Base-by-base conservation (phyloP, 2,329 filamentous ascomycete genomes). In the Amesomyces nigricolor region DNA sequence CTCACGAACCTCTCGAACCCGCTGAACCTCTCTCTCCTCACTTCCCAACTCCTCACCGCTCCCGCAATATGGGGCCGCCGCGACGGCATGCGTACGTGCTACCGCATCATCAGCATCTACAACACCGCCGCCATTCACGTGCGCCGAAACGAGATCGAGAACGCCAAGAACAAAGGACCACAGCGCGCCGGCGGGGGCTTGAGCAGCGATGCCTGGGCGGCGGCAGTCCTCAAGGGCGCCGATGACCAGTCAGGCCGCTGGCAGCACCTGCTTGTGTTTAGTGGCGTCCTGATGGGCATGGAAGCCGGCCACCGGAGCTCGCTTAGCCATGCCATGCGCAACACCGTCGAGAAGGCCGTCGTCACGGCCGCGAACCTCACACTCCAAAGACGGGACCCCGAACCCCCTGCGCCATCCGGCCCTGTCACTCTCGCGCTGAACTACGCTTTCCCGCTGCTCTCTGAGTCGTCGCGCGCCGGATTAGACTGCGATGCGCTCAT, bases 261-360 rank as follows among this genome's bases (percentile, higher is more conserved):
- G 90, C 86, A 90, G 69, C 91, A 96, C 69, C 71, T 91, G 30
- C 75, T 96, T n/a, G 79, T 91, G 5, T 79, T 96, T 8, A 85
- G 85, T 0, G 91, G 90, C 3, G 74, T 95, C 19, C 71, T 96
- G 56, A 79, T 92, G 66, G 90, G 89, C 8, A 86, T 91, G 66
- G 86, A 88, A 61, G 75, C 79, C 14, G 77, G 81, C 58, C 79
- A 85, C 40, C 73, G 83, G 45, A 78, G 80, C 56, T 80, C 82
- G n/a, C 70, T 91, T n/a, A 81, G 85, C 5, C 72, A 75, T 32
- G 71, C 77, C 49, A 76, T 92, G 68, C 78, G 85, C 45, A 79
- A 75, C 35, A 89, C 82, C 42, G 74, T 95, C 0, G 87, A 92
- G 66, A 76, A 78, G 16, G 88, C 88, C 2, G 78, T 95, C 35